These are phyloP conservation scores for Solanum medicagineum DNA, from an alignment of 257 asterid genomes.

Conservation along the genomic window DNA sequence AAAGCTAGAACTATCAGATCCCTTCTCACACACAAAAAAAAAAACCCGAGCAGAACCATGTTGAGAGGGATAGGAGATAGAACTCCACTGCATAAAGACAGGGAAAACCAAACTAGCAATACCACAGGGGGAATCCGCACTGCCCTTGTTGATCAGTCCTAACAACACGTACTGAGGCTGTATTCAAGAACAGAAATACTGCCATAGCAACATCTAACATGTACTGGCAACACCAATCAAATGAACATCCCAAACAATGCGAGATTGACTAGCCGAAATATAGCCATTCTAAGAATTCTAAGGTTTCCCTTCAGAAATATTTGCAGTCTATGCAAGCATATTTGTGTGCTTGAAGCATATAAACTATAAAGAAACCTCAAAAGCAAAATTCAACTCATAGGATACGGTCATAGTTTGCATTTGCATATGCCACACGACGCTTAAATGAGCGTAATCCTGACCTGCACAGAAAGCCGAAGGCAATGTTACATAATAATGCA, in stretches of 20 bases:
- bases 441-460: slow-evolving; percentile 76
- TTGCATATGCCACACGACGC: slow-evolving; percentile 93
- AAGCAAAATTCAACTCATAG: slow-evolving; percentile 11
- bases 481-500: not conserved
- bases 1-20: not conserved
- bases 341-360: not conserved
- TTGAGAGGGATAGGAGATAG: not conserved
- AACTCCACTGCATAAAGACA: not conserved
- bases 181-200: not conserved
- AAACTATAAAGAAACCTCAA: not conserved
- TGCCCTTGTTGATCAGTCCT: not conserved
- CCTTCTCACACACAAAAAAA: not conserved
- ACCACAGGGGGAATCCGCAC: not conserved
- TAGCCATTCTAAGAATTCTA: not conserved
- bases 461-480: slow-evolving; percentile 21
- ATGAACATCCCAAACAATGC: not conserved
- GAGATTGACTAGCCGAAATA: not conserved
- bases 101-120: not conserved
- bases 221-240: not conserved
- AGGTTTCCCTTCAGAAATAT: not conserved
- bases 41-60: not conserved
- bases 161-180: not conserved
- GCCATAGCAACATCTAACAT: not conserved
- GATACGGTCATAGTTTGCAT: slow-evolving; percentile 88
- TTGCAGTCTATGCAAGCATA: not conserved